phyloP scores from a whole-genome alignment of 352 stramenopile genomes.

The Globisporangium acanthophoron region DNA sequence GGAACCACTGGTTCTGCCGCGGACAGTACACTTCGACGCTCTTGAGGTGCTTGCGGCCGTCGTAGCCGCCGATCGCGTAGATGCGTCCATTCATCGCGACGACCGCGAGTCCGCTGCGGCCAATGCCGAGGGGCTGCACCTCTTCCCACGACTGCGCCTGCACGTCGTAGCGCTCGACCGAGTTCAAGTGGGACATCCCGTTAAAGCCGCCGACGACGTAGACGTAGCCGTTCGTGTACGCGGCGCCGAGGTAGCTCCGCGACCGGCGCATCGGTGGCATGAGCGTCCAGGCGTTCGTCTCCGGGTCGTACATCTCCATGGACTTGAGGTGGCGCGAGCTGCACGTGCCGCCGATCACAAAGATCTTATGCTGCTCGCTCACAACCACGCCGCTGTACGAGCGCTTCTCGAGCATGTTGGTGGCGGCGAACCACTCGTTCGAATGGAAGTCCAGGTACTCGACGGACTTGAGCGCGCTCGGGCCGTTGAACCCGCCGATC shows the following conservation, averaged over 20 bases:
- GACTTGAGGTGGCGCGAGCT: conserved; percentile 52
- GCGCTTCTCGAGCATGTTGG: conserved; percentile 43
- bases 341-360: conserved; percentile 57
- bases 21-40: conserved; percentile 64
- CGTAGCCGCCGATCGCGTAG: conserved; percentile 66
- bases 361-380: conserved; percentile 37
- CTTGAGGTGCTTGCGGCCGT: conserved; percentile 56
- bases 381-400: conserved; percentile 63
- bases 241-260: conserved; percentile 58
- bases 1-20: conserved; percentile 35
- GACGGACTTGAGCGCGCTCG: conserved; percentile 42
- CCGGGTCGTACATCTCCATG: conserved; percentile 52
- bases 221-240: conserved; percentile 38
- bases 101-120: conserved; percentile 53
- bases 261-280: conserved; percentile 53
- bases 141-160: conserved; percentile 42
- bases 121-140: conserved; percentile 38
- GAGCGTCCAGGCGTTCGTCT: conserved; percentile 39
- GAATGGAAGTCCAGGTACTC: conserved; percentile 68
- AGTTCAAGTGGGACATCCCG: conserved; percentile 44
- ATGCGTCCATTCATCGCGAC: conserved; percentile 39
- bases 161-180: conserved; percentile 54
- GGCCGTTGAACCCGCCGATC: conserved; percentile 64
- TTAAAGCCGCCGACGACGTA: conserved; percentile 74
- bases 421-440: conserved; percentile 46